Evolutionary conservation across 2,329 filamentous ascomycete species (phyloP).

Genomic region (Diaporthe longicolla): DNA sequence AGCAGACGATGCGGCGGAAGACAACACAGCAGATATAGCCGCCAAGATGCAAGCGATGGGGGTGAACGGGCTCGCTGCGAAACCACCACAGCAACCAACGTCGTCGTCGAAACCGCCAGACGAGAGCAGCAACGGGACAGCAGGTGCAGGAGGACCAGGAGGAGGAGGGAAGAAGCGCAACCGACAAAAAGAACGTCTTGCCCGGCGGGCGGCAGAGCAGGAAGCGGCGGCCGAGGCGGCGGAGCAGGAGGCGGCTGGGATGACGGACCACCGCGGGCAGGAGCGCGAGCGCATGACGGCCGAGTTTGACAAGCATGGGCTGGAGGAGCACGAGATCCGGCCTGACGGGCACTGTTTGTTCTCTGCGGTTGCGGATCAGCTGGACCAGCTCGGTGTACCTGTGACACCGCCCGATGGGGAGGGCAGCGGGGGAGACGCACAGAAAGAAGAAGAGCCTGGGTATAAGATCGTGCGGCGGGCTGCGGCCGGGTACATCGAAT

Average conservation of each 20-base stretch:
- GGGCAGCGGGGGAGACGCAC: slow-evolving; percentile 35
- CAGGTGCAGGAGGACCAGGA: neutral
- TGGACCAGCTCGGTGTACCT: slow-evolving; percentile 67
- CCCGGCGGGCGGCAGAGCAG: slow-evolving; percentile 88
- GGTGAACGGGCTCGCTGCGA: slow-evolving; percentile 42
- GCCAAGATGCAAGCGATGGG: slow-evolving; percentile 44
- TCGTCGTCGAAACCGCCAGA: neutral
- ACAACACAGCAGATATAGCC: slow-evolving; percentile 40
- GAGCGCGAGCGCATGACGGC: slow-evolving; percentile 80
- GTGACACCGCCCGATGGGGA: slow-evolving; percentile 48
- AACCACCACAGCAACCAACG: slow-evolving; percentile 41
- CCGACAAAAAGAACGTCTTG: slow-evolving; percentile 90
- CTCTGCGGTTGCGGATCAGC: slow-evolving; percentile 89
- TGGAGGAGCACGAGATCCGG: slow-evolving; percentile 83
- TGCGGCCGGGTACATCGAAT: slow-evolving; percentile 83
- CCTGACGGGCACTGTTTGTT: slow-evolving; percentile 98
- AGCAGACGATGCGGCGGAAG: slow-evolving; percentile 17
- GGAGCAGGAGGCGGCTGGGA: slow-evolving; percentile 79
- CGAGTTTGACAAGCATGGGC: slow-evolving; percentile 72
- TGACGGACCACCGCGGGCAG: slow-evolving; percentile 79
- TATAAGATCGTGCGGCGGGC: slow-evolving; percentile 79
- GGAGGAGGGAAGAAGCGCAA: slow-evolving; percentile 79
- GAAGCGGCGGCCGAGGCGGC: slow-evolving; percentile 78
- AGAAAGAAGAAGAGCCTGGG: slow-evolving; percentile 48
- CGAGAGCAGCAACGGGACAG: slow-evolving; percentile 42